phyloP scores from a whole-genome alignment of 768 basidiomycete species.

The Rhodotorula taiwanensis region DNA sequence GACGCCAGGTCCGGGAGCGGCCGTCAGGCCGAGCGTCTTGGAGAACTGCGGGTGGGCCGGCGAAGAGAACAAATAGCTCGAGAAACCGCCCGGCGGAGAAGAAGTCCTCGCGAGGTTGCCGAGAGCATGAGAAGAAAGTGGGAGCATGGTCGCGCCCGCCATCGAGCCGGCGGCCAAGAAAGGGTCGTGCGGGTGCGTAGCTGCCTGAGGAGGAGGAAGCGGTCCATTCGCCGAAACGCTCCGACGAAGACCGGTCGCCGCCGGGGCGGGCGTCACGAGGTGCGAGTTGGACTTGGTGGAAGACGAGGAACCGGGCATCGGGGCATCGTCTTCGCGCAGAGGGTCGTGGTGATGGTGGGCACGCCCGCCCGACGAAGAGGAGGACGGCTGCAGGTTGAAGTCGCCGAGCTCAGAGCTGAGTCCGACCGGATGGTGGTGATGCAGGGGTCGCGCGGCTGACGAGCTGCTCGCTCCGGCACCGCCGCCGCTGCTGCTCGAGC shows the following conservation, averaged over 20 bases:
- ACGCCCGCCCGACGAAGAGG: neutral
- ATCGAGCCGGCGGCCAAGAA: constrained; percentile 6
- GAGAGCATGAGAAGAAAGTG: neutral
- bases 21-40: constrained; percentile 26
- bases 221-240: neutral
- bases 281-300: neutral
- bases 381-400: constrained; percentile 16
- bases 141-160: neutral
- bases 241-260: neutral
- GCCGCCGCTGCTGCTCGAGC: neutral
- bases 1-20: constrained; percentile 33
- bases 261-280: constrained; percentile 6
- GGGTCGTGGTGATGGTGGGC: constrained; percentile 10
- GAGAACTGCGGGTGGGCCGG: constrained; percentile 32
- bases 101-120: neutral
- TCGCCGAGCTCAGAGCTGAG: constrained; percentile 27
- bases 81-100: constrained; percentile 10
- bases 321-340: constrained; percentile 4
- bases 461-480: neutral
- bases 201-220: neutral
- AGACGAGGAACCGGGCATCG: constrained; percentile 16
- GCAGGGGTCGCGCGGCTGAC: constrained; percentile 12
- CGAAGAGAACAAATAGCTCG: constrained; percentile 21
- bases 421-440: constrained; percentile 26
- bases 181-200: constrained; percentile 15